Conservation (phyloP, 2,329 filamentous ascomycete genomes). For the Paracamarosporium sp. region DNA sequence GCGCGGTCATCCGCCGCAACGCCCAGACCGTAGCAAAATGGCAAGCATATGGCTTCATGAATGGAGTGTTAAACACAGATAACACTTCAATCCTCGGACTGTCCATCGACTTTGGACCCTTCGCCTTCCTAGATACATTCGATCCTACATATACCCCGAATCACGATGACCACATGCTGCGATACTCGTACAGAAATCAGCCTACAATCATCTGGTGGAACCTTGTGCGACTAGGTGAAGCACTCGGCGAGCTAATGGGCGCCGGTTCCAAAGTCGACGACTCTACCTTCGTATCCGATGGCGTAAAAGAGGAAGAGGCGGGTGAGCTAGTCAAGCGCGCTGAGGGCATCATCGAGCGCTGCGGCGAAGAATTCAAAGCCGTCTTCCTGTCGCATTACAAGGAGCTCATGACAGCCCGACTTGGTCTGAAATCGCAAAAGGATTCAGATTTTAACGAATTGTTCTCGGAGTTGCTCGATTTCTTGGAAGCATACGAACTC, state of each 20-base stretch:
- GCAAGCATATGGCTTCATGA: constrained; percentile 99
- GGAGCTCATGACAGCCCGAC: constrained; percentile 76
- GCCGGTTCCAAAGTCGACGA: constrained; percentile 76
- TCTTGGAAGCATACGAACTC: constrained; percentile 79
- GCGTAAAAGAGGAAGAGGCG: constrained; percentile 73
- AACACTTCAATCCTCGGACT: constrained; percentile 92
- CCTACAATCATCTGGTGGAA: constrained; percentile 99
- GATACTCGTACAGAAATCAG: constrained; percentile 93
- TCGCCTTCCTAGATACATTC: constrained; percentile 97
- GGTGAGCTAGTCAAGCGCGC: constrained; percentile 77
- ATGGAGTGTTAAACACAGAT: constrained; percentile 96
- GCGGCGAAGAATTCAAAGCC: constrained; percentile 86
- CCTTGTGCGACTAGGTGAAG: constrained; percentile 86
- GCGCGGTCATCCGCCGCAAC: constrained; percentile 85
- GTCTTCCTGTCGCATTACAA: constrained; percentile 92
- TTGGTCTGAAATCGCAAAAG: constrained; percentile 75
- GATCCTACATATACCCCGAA: constrained; percentile 95
- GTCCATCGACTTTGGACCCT: constrained; percentile 93
- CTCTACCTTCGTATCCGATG: constrained; percentile 72
- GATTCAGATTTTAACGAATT: constrained; percentile 79
- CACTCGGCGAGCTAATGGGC: constrained; percentile 86
- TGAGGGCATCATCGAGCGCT: constrained; percentile 80
- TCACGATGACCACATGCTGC: constrained; percentile 86
- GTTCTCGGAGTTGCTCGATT: constrained; percentile 83
- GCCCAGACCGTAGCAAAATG: constrained; percentile 88